Evolutionary conservation across 2,329 filamentous ascomycete species (phyloP), one percentile per base, ranked within the genome.

Genomic region (Arthrobotrys musiformis): DNA sequence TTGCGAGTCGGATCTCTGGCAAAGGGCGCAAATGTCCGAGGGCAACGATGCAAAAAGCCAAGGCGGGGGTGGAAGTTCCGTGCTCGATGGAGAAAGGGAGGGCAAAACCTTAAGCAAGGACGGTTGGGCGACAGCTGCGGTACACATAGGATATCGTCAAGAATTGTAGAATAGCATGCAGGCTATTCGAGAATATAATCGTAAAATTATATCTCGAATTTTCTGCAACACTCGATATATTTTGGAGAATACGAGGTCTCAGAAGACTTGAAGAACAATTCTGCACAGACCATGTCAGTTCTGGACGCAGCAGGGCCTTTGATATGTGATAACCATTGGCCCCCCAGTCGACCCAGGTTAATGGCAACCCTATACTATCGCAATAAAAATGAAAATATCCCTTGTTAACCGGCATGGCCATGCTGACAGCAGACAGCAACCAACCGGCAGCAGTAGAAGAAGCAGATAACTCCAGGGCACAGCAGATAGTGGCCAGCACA

Each of bases 401-500:
- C 64, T 24, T 72, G 68, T n/a, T 22, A 40, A 37, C 63, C 52
- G 50, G 63, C 42, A 44, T 69, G 52, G 33, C 64, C 50, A 46
- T 52, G 44, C 26, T 58, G 54, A 58, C 54, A 58, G 17, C 52
- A 30, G 40, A 19, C 48, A 33, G 30, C 48, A 52, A n/a, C n/a
- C n/a, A n/a, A n/a, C n/a, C n/a, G n/a, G n/a, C n/a, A n/a, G n/a
- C n/a, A n/a, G n/a, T n/a, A n/a, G n/a, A n/a, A n/a, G n/a, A n/a
- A n/a, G 48, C 17, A 62, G 42, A 44, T 40, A 58, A 26, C 33
- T 37, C 40, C 50, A 69, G 26, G 22, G 35, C 17, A 48, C 40
- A 64, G 26, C 44, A 68, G 70, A 67, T 64, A 69, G 72, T 76
- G 72, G 72, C 72, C 72, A 76, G 69, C 72, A 61, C 72, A 61